Base-by-base conservation (phyloP, 169 alveolate species). In the Plasmodium gallinaceum region DNA sequence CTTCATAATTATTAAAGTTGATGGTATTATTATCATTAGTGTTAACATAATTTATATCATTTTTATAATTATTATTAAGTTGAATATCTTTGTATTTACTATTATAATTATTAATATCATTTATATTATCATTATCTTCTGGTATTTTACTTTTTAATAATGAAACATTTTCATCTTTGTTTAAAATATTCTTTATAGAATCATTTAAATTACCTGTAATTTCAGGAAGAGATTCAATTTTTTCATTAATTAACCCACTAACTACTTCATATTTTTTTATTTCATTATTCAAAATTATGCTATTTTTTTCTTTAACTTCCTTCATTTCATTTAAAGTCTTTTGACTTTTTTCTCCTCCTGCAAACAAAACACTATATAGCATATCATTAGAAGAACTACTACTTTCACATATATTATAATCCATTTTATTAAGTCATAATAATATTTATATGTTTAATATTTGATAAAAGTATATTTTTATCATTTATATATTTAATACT, bases 321-420 rank as follows among this genome's bases (percentile, higher is more conserved):
- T 75, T 61, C 24, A 75, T 75, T 20, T 75, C 88, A 6, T 60
- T 42, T 7, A 75, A 51, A 0, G 88, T 75, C 65, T 75, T 8
- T 16, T 75, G 60, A 39, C 88, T 75, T 61, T 75, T 75, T 16
- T 75, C 88, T 18, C 64, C 62, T 7, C 88, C 88, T 12, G 45
- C 52, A n/a, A 65, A 65, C 46, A 75, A 24, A 10, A 75, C 74
- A 66, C 60, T 60, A 68, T 42, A 75, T 39, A 75, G 43, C 24
- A 68, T 75, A 37, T 62, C 88, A 54, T 42, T 54, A 37, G 88
- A 75, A 0, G 88, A 75, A 9, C 43, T 58, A 42, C 60, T 57
- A 32, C 88, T 75, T 60, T 62, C 68, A 26, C 74, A 39, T 26
- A 16, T 9, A 8, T 42, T 20, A 32, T 75, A 37, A 4, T 52